Evolutionary conservation across 352 stramenopile species (phyloP).

Genomic region (Sclerospora graminicola): DNA sequence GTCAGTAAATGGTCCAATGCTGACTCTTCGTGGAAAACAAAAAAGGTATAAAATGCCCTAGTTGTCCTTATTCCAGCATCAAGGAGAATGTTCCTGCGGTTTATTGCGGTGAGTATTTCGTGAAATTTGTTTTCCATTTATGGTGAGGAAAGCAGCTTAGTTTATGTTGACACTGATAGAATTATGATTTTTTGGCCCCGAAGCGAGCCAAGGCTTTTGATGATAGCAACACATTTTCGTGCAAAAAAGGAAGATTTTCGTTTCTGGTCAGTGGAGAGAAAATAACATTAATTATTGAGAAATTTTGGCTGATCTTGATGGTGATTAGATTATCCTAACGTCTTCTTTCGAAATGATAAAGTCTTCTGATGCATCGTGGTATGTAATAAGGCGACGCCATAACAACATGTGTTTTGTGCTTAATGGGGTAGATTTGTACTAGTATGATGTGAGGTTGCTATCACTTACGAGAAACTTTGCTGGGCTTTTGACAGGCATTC

Average conservation of each 20-base stretch:
- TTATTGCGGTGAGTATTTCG: constrained; percentile 31
- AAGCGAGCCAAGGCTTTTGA: constrained; percentile 71
- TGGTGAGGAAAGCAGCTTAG: constrained; percentile 3
- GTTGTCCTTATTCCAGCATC: constrained; percentile 64
- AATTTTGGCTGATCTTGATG: constrained; percentile 1
- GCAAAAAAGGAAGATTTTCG: constrained; percentile 73
- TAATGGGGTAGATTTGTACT: constrained; percentile 44
- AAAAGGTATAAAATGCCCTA: constrained; percentile 73
- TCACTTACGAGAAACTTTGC: too few species aligned
- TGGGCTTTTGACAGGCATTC: constrained; percentile 43
- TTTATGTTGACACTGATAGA: constrained; percentile 15
- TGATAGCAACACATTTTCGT: constrained; percentile 72
- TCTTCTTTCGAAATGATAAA: constrained; percentile 75
- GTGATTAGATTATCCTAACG: constrained; percentile 46
- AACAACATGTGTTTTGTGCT: constrained; percentile 70
- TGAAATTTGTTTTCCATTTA: neutral
- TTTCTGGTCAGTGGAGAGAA: constrained; percentile 38
- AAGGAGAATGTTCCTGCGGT: constrained; percentile 58
- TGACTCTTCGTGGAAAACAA: constrained; percentile 11
- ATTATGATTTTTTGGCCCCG: constrained; percentile 63
- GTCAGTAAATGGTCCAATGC: neutral
- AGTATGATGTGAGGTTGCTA: too few species aligned
- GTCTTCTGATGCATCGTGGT: constrained; percentile 48
- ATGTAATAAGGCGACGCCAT: constrained; percentile 56
- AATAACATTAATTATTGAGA: neutral